phyloP scores from a whole-genome alignment of 495 filamentous ascomycete genomes.

The Penicillium canariense region DNA sequence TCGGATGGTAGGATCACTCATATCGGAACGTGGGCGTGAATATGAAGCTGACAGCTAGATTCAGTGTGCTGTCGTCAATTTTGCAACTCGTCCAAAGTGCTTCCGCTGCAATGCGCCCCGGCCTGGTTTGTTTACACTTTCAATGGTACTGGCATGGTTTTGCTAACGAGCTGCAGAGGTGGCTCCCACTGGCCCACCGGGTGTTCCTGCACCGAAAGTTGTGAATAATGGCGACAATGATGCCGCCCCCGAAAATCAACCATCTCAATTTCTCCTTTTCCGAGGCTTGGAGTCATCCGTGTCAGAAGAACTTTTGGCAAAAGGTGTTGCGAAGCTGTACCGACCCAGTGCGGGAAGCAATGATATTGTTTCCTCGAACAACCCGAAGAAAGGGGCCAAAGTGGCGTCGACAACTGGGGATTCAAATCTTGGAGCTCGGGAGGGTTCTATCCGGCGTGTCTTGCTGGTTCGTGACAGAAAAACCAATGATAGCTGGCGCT shows the following conservation, averaged over 20 bases:
- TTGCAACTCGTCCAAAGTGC: slow-evolving; percentile 64
- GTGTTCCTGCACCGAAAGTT: slow-evolving; percentile 35
- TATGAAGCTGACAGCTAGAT: background rate
- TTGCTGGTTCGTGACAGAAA: slow-evolving; percentile 74
- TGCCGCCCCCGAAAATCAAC: slow-evolving; percentile 66
- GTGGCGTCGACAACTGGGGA: slow-evolving; percentile 73
- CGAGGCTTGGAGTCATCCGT: slow-evolving; percentile 71
- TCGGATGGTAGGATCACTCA: slow-evolving; percentile 53
- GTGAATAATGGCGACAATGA: slow-evolving; percentile 77
- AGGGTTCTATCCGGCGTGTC: slow-evolving; percentile 73
- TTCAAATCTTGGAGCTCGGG: slow-evolving; percentile 69
- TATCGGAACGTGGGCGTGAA: background rate
- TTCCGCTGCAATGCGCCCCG: slow-evolving; percentile 71
- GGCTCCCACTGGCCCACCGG: slow-evolving; percentile 28
- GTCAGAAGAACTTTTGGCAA: slow-evolving; percentile 74
- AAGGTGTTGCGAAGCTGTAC: slow-evolving; percentile 77
- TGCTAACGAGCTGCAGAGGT: slow-evolving; percentile 24
- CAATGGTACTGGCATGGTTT: background rate
- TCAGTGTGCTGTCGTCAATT: slow-evolving; percentile 74
- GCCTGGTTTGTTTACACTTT: slow-evolving; percentile 53
- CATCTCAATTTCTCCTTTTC: slow-evolving; percentile 80
- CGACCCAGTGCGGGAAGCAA: slow-evolving; percentile 38
- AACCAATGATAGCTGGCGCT: slow-evolving; percentile 77
- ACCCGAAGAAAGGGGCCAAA: slow-evolving; percentile 57
- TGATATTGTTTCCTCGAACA: slow-evolving; percentile 17